These are phyloP conservation scores for Thraustotheca clavata DNA, from an alignment of 352 stramenopile genomes.

Conservation along the genomic window DNA sequence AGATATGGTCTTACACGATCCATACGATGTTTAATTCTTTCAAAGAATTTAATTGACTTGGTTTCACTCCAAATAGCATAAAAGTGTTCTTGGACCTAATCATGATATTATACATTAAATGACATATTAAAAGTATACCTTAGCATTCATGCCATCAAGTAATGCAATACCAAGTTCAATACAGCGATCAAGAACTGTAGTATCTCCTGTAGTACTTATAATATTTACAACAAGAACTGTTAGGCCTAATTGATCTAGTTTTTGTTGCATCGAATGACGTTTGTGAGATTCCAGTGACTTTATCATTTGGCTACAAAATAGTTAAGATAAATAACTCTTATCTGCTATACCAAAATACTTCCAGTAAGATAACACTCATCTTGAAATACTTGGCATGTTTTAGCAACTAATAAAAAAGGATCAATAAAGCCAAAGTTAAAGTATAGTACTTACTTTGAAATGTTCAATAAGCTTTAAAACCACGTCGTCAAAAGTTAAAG, in stretches of 20 bases:
- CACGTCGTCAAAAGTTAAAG: slow-evolving; percentile 55
- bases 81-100: slow-evolving; percentile 54
- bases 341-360: slow-evolving; percentile 37
- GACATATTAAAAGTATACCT: slow-evolving; percentile 14
- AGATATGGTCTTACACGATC: not conserved
- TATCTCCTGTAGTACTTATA: slow-evolving; percentile 45
- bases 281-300: slow-evolving; percentile 41
- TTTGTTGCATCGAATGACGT: slow-evolving; percentile 55
- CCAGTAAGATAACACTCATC: slow-evolving; percentile 56
- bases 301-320: slow-evolving; percentile 52
- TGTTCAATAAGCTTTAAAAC: slow-evolving; percentile 52
- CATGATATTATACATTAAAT: not conserved
- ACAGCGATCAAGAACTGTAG: slow-evolving; percentile 47
- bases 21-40: slow-evolving; percentile 28
- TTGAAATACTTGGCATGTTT: slow-evolving; percentile 52
- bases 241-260: slow-evolving; percentile 50
- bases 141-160: slow-evolving; percentile 65
- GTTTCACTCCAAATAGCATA: slow-evolving; percentile 37
- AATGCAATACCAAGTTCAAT: slow-evolving; percentile 58
- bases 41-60: slow-evolving; percentile 35
- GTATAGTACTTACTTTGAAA: slow-evolving; percentile 10
- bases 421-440: not conserved
- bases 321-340: too few relatives aligned
- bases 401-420: slow-evolving; percentile 29
- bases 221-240: slow-evolving; percentile 58